Evolutionary conservation across 1,284 basidiomycete genomes (phyloP).

Genomic region (Malassezia cuniculi): DNA sequence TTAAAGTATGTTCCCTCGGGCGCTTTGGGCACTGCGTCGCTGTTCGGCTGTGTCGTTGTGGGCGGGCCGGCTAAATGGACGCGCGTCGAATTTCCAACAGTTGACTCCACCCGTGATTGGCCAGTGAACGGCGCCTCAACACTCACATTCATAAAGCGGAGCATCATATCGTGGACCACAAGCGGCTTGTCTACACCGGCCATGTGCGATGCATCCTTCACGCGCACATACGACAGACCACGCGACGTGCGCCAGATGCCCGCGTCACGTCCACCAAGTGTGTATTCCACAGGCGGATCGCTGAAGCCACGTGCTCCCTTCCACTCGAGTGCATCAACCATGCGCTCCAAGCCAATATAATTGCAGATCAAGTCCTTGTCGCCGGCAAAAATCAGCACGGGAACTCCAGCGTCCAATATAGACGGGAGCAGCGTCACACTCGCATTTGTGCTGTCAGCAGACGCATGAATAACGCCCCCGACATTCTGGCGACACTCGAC

Average conservation of each 20-base stretch:
- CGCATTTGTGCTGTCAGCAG: conserved; percentile 48
- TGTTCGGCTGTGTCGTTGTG: too few species aligned
- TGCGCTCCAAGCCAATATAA: conserved; percentile 72
- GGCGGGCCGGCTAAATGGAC: too few species aligned
- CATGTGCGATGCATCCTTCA: conserved; percentile 52
- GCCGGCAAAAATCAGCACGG: conserved; percentile 81
- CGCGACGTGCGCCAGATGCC: conserved; percentile 81
- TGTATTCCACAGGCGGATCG: too few species aligned
- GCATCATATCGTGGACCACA: conserved; percentile 90
- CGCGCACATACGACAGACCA: conserved; percentile 86
- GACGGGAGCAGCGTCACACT: conserved; percentile 66
- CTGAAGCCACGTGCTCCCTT: conserved; percentile 63
- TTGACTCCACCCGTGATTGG: too few species aligned
- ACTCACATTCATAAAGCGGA: conserved; percentile 50
- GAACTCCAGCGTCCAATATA: conserved; percentile 60
- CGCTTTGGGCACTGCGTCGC: too few species aligned
- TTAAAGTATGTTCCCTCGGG: too few species aligned
- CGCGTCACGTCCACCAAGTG: conserved; percentile 2
- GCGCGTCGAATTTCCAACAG: too few species aligned
- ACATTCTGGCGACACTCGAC: conserved; percentile 69
- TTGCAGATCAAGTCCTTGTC: conserved; percentile 92
- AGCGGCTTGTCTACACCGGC: conserved; percentile 80
- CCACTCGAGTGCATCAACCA: conserved; percentile 74
- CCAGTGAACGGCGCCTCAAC: too few species aligned
- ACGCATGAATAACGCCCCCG: conserved; percentile 52